A percentile compares a stretch with the other conserved stretches of the same genome.
These are phyloP conservation scores for Talaromyces pinophilus DNA, from an alignment of 2,329 filamentous ascomycete species.

Conservation along the genomic window DNA sequence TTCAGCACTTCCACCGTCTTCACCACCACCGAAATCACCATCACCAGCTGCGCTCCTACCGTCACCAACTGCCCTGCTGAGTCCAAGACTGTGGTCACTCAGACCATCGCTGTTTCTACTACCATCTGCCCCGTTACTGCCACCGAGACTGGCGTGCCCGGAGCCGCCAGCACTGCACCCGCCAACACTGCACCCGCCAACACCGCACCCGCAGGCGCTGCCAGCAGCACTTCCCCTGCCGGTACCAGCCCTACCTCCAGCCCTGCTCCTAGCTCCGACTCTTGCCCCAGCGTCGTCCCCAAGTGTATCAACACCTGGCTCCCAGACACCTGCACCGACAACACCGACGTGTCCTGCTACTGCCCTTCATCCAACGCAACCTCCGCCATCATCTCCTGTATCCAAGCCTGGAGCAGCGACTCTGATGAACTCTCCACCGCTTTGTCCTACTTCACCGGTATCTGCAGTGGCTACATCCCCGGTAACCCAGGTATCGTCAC, in stretches of 20 bases:
- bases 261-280: conserved; percentile 29
- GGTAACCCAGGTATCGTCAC: conserved; percentile 85
- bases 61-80: conserved; percentile 55
- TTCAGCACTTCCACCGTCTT: conserved; percentile 41
- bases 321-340: conserved; percentile 71
- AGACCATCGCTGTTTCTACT: conserved; percentile 60
- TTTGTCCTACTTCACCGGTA: conserved; percentile 82
- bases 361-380: conserved; percentile 78
- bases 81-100: conserved; percentile 53
- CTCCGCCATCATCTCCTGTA: conserved; percentile 75
- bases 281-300: conserved; percentile 71
- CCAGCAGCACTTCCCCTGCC: conserved; percentile 29
- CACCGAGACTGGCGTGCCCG: conserved; percentile 32
- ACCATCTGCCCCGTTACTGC: conserved; percentile 57
- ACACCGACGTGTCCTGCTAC: conserved; percentile 82
- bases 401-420: conserved; percentile 72
- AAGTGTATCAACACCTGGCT: conserved; percentile 93
- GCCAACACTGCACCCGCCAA: conserved; percentile 6
- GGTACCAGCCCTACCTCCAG: conserved; percentile 28
- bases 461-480: conserved; percentile 75
- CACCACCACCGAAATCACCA: conserved; percentile 40
- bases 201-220: conserved; percentile 35
- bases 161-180: conserved; percentile 11
- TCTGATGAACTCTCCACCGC: conserved; percentile 68
- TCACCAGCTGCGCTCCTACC: conserved; percentile 44